Evolutionary conservation across 176 grass and related monocot genomes (phyloP), one percentile per base, ranked within the genome.

Genomic region (Carex myosuroides): DNA sequence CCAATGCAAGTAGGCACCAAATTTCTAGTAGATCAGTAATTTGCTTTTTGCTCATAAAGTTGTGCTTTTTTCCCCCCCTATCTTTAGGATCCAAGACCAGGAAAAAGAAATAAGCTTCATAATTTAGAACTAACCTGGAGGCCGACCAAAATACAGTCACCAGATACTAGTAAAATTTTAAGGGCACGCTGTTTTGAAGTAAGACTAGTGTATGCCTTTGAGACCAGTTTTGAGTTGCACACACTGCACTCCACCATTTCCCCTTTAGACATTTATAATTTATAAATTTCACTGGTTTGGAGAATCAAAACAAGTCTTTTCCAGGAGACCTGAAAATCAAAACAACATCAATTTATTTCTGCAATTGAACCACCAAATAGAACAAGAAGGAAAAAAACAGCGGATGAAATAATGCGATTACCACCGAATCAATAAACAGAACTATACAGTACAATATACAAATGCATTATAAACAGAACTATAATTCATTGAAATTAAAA

Each of bases 181-280:
- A 98, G 89, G 30, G 89, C 95, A 52, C 86, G 89, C 71, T 89
- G 91, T 85, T 85, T 87, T 72, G 95, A 93, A 35, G 92, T 93
- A 14, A 92, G 89, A 80, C 33, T 91, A 59, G 87, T 90, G 70
- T 95, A 98, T 64, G 95, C 95, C 86, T 91, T 98, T 41, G 95
- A 94, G 54, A 93, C 92, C 81, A 93, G 78, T 90, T 94, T 98
- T 10, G 95, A 89, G 79, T 90, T 91, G 74, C 95, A 98, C 29
- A 90, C 84, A 84, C 77, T 87, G 82, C 95, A 98, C 86, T 93
- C 95, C 58, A 91, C 87, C 82, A 93, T 92, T 84, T 84, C 88
- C 66, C 83, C 89, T 86, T 83, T 78, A 20, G 64, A 44, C 65
- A 74, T 57, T 58, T 61, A 67, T 22, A 33, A 13, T 48, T 22